Evolutionary conservation across 2,329 filamentous ascomycete species (phyloP).

Genomic region (Ophiocordyceps camponoti-saundersi): DNA sequence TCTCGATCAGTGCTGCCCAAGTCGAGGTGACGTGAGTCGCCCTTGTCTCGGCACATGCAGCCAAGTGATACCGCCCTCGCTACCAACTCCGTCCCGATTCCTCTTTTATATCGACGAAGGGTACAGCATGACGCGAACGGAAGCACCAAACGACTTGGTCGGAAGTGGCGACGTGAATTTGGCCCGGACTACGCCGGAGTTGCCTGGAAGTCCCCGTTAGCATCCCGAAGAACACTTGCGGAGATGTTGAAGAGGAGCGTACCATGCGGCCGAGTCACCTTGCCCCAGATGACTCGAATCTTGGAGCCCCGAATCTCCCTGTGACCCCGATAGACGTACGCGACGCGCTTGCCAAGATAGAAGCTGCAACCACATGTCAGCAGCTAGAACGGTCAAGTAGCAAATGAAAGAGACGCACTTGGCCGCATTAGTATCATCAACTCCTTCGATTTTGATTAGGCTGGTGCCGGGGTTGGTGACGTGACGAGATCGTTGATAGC

Average conservation of each 20-base stretch:
- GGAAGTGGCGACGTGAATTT: constrained; percentile 95
- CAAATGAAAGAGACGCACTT: constrained; percentile 38
- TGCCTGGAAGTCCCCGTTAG: constrained; percentile 40
- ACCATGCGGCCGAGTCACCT: constrained; percentile 92
- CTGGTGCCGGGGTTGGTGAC: constrained; percentile 79
- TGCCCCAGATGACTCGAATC: constrained; percentile 98
- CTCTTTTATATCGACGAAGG: constrained; percentile 82
- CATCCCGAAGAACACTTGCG: not conserved
- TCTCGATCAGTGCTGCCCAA: constrained; percentile 40
- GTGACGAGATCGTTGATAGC: constrained; percentile 91
- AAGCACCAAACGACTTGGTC: constrained; percentile 89
- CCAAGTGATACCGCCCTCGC: constrained; percentile 45
- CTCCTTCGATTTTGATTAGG: constrained; percentile 97
- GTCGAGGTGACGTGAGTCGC: constrained; percentile 34
- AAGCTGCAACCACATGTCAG: constrained; percentile 36
- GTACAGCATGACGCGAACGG: constrained; percentile 94
- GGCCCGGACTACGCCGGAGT: constrained; percentile 94
- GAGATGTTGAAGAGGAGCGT: constrained; percentile 13
- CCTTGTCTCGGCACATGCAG: constrained; percentile 42
- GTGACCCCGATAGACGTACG: constrained; percentile 93
- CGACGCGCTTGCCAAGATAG: constrained; percentile 98
- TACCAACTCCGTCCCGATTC: constrained; percentile 42
- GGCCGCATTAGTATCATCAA: constrained; percentile 77
- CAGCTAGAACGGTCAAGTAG: not conserved
- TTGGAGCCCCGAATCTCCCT: constrained; percentile 94